Conservation (phyloP, 352 stramenopile species). For the Pythium angustatum region DNA sequence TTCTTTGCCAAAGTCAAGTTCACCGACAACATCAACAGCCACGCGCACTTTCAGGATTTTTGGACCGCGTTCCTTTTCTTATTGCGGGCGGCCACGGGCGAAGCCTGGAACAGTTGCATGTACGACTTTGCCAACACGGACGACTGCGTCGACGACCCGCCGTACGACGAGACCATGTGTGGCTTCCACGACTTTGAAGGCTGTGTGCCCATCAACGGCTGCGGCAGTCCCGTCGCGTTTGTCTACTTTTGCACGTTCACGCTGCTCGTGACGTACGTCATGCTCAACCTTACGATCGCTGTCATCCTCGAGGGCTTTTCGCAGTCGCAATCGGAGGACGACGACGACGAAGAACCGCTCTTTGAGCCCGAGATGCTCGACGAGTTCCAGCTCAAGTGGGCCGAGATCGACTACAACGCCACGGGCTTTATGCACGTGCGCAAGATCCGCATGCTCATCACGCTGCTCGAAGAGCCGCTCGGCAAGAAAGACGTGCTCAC, state of each 20-base stretch:
- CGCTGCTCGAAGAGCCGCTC: slow-evolving; percentile 74
- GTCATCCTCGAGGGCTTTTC: slow-evolving; percentile 94
- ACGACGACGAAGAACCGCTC: slow-evolving; percentile 84
- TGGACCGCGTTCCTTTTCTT: slow-evolving; percentile 90
- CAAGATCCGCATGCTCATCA: slow-evolving; percentile 76
- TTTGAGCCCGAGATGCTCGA: slow-evolving; percentile 88
- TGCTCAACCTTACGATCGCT: slow-evolving; percentile 94
- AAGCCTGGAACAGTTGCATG: slow-evolving; percentile 95
- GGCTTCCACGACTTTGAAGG: slow-evolving; percentile 68
- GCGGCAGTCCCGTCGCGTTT: slow-evolving; percentile 63
- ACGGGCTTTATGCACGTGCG: slow-evolving; percentile 80
- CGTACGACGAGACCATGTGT: slow-evolving; percentile 67
- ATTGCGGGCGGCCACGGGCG: slow-evolving; percentile 89
- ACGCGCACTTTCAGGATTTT: slow-evolving; percentile 93
- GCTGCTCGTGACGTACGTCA: slow-evolving; percentile 92
- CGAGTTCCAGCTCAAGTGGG: slow-evolving; percentile 89
- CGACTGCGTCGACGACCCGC: slow-evolving; percentile 65
- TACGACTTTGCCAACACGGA: slow-evolving; percentile 62
- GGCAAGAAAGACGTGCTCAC: slow-evolving; percentile 50
- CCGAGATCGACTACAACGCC: slow-evolving; percentile 85
- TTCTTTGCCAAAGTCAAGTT: slow-evolving; percentile 90
- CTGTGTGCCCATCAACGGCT: slow-evolving; percentile 77
- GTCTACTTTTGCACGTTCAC: slow-evolving; percentile 87
- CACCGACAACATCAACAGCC: slow-evolving; percentile 68
- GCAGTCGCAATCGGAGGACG: slow-evolving; percentile 41